A percentile compares a stretch with the other conserved stretches of the same genome.
Conservation (phyloP, 2,329 filamentous ascomycete genomes). For the Pyricularia pennisetigena region DNA sequence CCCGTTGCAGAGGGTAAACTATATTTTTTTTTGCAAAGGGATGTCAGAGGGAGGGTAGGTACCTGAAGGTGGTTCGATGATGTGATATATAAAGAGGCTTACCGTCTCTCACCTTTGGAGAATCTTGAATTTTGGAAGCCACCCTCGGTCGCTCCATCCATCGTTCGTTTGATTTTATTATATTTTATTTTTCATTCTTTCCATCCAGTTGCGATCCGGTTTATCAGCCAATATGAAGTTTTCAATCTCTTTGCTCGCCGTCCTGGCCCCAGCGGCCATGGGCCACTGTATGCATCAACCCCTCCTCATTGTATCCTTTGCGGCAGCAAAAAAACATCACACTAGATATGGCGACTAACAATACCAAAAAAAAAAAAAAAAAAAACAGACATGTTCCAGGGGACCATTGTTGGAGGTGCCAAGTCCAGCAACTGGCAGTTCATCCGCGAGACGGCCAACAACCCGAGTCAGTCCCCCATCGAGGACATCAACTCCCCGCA, state of each 20-base stretch:
- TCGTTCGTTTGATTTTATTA: too few relatives aligned
- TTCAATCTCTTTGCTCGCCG: neutral
- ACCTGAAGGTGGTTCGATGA: neutral
- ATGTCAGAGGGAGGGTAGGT: too few relatives aligned
- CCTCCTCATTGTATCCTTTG: neutral
- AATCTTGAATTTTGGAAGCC: neutral
- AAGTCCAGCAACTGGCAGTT: conserved; percentile 14
- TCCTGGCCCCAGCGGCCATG: neutral
- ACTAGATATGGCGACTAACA: neutral
- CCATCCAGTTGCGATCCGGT: too few relatives aligned
- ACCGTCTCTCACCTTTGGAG: neutral
- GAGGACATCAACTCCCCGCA: conserved; percentile 17
- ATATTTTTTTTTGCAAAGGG: too few relatives aligned
- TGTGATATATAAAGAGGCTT: neutral
- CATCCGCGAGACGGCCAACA: conserved; percentile 24
- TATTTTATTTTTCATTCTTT: too few relatives aligned
- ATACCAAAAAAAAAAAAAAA: neutral
- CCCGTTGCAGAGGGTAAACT: neutral
- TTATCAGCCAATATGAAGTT: neutral
- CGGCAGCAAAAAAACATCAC: neutral
- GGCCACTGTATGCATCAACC: neutral
- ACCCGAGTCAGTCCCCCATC: conserved; percentile 20
- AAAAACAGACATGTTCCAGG: neutral
- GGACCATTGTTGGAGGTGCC: conserved; percentile 7
- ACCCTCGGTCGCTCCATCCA: neutral